These are phyloP conservation scores for Nakaseomyces delphensis DNA, from an alignment of 1,139 yeast species.

Conservation along the genomic window DNA sequence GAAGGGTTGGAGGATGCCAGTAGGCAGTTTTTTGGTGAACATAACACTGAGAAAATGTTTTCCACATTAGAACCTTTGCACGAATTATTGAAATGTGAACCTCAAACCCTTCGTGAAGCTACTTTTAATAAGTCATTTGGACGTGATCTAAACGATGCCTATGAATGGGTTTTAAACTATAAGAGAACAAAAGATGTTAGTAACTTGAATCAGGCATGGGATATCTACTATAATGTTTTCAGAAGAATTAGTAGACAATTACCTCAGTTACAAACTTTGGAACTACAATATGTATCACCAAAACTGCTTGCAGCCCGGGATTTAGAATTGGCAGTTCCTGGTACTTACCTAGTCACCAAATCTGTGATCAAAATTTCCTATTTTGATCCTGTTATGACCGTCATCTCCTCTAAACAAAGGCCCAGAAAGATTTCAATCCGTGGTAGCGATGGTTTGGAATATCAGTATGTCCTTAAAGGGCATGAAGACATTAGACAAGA, in stretches of 20 bases:
- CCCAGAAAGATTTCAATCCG: constrained; percentile 73
- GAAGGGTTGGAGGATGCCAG: constrained; percentile 97
- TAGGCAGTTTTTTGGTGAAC: constrained; percentile 85
- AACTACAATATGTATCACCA: constrained; percentile 90
- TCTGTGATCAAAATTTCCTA: constrained; percentile 62
- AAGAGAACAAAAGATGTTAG: constrained; percentile 79
- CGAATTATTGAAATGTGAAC: constrained; percentile 72
- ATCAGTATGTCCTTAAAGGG: constrained; percentile 76
- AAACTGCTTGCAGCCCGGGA: constrained; percentile 70
- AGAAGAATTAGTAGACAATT: constrained; percentile 82
- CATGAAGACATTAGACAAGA: constrained; percentile 98
- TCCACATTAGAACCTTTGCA: constrained; percentile 86
- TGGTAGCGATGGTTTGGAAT: constrained; percentile 90
- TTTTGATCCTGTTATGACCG: constrained; percentile 77
- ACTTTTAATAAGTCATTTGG: constrained; percentile 93
- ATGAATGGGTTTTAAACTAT: constrained; percentile 85
- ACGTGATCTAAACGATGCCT: constrained; percentile 84
- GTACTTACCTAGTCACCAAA: constrained; percentile 81
- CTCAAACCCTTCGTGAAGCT: constrained; percentile 90
- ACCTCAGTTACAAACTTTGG: constrained; percentile 79
- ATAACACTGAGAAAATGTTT: constrained; percentile 90
- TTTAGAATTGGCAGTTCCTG: constrained; percentile 86
- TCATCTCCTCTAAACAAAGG: constrained; percentile 90
- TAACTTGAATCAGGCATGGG: constrained; percentile 96
- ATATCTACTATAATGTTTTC: constrained; percentile 87